These are phyloP conservation scores for Halophytophthora polymorphica DNA, from an alignment of 352 stramenopile genomes.

Conservation along the genomic window DNA sequence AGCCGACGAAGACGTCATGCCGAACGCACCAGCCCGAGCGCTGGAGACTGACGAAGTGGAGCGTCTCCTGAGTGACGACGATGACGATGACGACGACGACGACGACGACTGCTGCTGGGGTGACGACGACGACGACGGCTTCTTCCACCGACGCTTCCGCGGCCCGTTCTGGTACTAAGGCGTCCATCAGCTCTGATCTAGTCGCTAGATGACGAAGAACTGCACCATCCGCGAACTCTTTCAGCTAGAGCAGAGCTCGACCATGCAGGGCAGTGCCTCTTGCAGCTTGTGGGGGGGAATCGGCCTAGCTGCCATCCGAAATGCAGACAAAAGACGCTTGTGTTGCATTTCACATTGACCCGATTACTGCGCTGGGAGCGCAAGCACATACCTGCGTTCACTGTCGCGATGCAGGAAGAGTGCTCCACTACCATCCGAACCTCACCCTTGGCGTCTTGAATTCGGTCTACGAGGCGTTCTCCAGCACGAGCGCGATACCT, in stretches of 20 bases:
- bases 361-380: too few relatives aligned
- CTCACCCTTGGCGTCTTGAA: not conserved
- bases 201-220: too few relatives aligned
- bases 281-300: too few relatives aligned
- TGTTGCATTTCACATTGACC: too few relatives aligned
- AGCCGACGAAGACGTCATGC: too few relatives aligned
- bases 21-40: not conserved
- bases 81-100: slow-evolving; percentile 1
- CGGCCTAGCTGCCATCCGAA: too few relatives aligned
- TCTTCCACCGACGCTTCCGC: not conserved
- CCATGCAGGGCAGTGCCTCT: too few relatives aligned
- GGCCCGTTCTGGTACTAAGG: not conserved
- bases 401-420: too few relatives aligned
- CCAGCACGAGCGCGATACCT: slow-evolving; percentile 96
- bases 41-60: not conserved
- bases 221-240: too few relatives aligned
- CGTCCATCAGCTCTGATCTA: not conserved
- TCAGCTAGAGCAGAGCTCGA: too few relatives aligned
- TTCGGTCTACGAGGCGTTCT: slow-evolving; percentile 77
- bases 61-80: not conserved
- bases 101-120: not conserved
- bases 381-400: too few relatives aligned
- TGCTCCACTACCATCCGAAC: not conserved
- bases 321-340: too few relatives aligned
- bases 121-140: not conserved